Conservation (phyloP, 2,329 filamentous ascomycete genomes). For the Elsinoe perseae region DNA sequence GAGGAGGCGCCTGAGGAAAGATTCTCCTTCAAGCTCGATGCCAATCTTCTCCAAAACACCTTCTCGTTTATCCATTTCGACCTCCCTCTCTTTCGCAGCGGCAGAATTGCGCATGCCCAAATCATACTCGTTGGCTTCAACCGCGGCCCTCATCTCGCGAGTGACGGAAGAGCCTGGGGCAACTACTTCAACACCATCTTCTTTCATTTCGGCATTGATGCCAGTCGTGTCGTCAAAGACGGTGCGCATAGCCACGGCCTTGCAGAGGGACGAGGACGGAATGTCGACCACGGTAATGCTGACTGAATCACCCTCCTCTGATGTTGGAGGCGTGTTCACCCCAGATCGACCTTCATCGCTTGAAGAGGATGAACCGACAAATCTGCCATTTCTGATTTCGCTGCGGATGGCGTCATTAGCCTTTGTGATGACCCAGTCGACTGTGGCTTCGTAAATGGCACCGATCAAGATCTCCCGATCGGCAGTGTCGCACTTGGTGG, state of each 20-base stretch:
- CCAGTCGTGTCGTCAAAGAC: slow-evolving; percentile 89
- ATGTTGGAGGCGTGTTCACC: slow-evolving; percentile 56
- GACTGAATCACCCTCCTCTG: slow-evolving; percentile 76
- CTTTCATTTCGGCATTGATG: slow-evolving; percentile 96
- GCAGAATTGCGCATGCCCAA: slow-evolving; percentile 65
- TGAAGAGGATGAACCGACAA: slow-evolving; percentile 60
- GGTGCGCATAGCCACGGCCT: slow-evolving; percentile 79
- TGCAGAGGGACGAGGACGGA: slow-evolving; percentile 69
- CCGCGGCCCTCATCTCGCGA: slow-evolving; percentile 77
- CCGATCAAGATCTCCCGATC: slow-evolving; percentile 76
- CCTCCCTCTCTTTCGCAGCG: slow-evolving; percentile 63
- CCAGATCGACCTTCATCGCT: slow-evolving; percentile 46
- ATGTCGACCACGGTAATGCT: slow-evolving; percentile 83
- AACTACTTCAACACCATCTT: slow-evolving; percentile 76
- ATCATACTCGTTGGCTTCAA: slow-evolving; percentile 68
- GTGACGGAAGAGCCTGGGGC: slow-evolving; percentile 71
- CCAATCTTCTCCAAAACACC: slow-evolving; percentile 78
- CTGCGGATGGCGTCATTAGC: slow-evolving; percentile 76
- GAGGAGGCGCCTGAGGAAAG: slow-evolving; percentile 72
- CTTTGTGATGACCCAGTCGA: slow-evolving; percentile 87
- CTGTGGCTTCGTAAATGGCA: slow-evolving; percentile 84
- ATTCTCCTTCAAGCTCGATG: slow-evolving; percentile 70
- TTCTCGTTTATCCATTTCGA: slow-evolving; percentile 73
- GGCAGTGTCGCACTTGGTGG: slow-evolving; percentile 70
- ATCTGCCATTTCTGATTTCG: slow-evolving; percentile 61